Conservation (phyloP, 2,329 filamentous ascomycete species). For the Thelonectria discophora region DNA sequence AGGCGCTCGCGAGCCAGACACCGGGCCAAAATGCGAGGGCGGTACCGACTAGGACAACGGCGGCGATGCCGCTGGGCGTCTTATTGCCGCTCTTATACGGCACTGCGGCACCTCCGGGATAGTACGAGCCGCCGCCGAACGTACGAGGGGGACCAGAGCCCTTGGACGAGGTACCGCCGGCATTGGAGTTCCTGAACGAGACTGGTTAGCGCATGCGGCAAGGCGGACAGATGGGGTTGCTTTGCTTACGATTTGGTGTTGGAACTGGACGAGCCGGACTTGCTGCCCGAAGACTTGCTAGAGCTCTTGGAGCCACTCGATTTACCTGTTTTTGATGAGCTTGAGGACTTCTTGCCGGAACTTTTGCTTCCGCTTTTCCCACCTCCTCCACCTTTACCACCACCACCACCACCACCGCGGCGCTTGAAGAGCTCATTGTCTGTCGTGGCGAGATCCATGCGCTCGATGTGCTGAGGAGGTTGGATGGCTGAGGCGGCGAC, state of each 20-base stretch:
- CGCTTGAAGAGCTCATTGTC: conserved; percentile 64
- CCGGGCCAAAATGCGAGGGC: conserved; percentile 69
- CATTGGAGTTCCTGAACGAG: conserved; percentile 38
- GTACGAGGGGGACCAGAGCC: conserved; percentile 66
- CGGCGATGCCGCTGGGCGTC: conserved; percentile 60
- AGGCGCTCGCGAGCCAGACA: conserved; percentile 70
- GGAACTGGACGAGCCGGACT: conserved; percentile 10
- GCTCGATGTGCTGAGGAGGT: conserved; percentile 36
- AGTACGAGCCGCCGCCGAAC: conserved; percentile 71
- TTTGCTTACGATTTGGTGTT: conserved; percentile 21
- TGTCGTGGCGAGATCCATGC: conserved; percentile 35
- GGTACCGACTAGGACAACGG: conserved; percentile 60
- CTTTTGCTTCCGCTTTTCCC: conserved; percentile 36
- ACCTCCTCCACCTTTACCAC: conserved; percentile 53
- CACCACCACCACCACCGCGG: conserved; percentile 66
- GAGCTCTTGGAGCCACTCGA: conserved; percentile 26
- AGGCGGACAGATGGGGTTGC: no score
- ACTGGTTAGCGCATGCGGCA: conserved; percentile 8
- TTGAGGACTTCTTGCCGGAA: conserved; percentile 33
- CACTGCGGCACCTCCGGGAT: conserved; percentile 68
- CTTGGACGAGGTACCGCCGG: conserved; percentile 61
- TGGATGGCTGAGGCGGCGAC: conserved; percentile 40
- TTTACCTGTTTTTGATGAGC: conserved; percentile 25
- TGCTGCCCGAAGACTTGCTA: conserved; percentile 25
- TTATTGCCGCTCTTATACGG: conserved; percentile 69